Evolutionary conservation across 306 rosid genomes (phyloP).

Genomic region (Casuarina equisetifolia): DNA sequence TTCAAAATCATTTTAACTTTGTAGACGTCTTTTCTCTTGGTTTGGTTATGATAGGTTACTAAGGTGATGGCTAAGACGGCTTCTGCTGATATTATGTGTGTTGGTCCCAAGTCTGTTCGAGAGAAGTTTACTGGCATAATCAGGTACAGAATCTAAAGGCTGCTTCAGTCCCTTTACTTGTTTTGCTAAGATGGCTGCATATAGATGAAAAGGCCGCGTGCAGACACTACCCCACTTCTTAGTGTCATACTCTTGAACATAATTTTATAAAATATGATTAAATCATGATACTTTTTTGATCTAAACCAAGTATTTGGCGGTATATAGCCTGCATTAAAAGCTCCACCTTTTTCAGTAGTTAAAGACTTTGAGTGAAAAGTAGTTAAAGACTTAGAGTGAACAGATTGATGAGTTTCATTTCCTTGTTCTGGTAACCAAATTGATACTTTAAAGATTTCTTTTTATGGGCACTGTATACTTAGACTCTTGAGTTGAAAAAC

Average conservation of each 20-base stretch:
- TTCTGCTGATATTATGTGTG: conserved; percentile 85
- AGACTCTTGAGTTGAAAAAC: neutral
- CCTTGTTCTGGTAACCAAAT: neutral
- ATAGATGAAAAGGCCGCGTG: neutral
- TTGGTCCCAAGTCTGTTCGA: conserved; percentile 69
- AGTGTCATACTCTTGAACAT: neutral
- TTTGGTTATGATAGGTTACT: conserved; percentile 54
- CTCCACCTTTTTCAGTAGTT: neutral
- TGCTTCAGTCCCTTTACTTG: neutral
- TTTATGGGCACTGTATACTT: neutral
- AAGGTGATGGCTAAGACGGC: conserved; percentile 75
- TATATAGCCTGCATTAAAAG: neutral
- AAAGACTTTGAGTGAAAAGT: neutral
- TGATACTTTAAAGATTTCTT: neutral
- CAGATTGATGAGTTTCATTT: neutral
- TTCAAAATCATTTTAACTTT: neutral
- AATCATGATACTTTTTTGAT: neutral
- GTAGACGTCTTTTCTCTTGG: neutral
- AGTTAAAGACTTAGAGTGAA: neutral
- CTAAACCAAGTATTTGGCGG: neutral
- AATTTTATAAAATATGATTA: neutral
- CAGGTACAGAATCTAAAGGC: conserved; percentile 42
- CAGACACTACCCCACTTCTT: neutral
- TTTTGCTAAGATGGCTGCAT: neutral
- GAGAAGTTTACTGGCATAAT: conserved; percentile 80